Evolutionary conservation across 371 early-diverging fungal genomes (phyloP).

Genomic region (Chytridium lagenaria): DNA sequence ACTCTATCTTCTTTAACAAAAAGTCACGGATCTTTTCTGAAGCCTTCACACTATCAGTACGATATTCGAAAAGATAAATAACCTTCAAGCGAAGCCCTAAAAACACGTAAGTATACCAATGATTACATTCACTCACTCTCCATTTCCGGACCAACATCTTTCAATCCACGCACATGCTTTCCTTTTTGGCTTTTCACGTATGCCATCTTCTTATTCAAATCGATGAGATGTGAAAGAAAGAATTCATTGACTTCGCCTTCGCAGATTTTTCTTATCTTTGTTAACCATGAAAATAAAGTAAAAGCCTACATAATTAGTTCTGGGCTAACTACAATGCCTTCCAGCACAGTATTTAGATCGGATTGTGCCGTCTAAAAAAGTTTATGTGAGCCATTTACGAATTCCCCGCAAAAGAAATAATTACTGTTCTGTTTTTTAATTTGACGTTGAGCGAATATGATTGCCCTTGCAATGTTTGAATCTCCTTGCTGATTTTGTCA

Average conservation of each 20-base stretch:
- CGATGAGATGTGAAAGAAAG: slow-evolving; percentile 78
- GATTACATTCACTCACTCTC: slow-evolving; percentile 58
- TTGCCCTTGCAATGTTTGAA: slow-evolving; percentile 81
- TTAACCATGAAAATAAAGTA: neutral
- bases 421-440: slow-evolving; percentile 81
- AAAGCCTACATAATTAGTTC: slow-evolving; percentile 68
- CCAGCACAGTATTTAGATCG: slow-evolving; percentile 70
- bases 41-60: slow-evolving; percentile 51
- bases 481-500: slow-evolving; percentile 86
- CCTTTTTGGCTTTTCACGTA: slow-evolving; percentile 76
- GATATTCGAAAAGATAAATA: neutral
- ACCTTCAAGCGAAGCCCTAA: slow-evolving; percentile 16
- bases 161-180: slow-evolving; percentile 71
- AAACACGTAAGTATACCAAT: neutral
- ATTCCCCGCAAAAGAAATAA: no score
- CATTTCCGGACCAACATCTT: slow-evolving; percentile 88
- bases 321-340: slow-evolving; percentile 84
- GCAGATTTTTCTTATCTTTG: slow-evolving; percentile 69
- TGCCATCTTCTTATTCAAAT: slow-evolving; percentile 83
- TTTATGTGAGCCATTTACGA: no score
- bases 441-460: slow-evolving; percentile 79
- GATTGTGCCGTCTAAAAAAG: slow-evolving; percentile 71
- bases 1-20: slow-evolving; percentile 80
- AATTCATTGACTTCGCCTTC: slow-evolving; percentile 88
- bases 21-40: slow-evolving; percentile 85